phyloP scores from a whole-genome alignment of 371 early-diverging fungal species.

The Lichtheimia ornata region DNA sequence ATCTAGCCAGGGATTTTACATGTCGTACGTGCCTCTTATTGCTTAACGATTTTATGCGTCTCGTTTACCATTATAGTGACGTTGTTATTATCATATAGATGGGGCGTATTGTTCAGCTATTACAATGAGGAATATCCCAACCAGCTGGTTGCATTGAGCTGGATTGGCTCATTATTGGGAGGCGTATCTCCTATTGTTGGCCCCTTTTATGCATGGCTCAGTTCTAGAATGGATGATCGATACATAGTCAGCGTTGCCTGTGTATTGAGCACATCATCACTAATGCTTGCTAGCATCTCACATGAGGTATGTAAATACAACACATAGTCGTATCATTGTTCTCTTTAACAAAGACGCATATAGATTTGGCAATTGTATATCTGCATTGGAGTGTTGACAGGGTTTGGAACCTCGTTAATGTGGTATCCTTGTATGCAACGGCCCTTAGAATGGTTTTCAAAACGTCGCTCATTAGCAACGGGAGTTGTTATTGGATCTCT shows the following conservation, averaged over 20 bases:
- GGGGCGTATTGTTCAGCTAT: constrained; percentile 35
- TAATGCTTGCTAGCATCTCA: too few relatives aligned
- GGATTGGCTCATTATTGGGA: too few relatives aligned
- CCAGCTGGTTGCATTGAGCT: constrained; percentile 29
- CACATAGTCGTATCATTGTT: too few relatives aligned
- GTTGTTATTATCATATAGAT: constrained; percentile 20
- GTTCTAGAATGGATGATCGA: too few relatives aligned
- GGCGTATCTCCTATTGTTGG: too few relatives aligned
- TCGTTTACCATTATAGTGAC: not conserved
- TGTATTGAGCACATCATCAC: too few relatives aligned
- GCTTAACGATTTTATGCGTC: not conserved
- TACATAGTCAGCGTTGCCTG: too few relatives aligned
- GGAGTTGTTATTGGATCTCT: constrained; percentile 50
- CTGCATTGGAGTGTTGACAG: constrained; percentile 21
- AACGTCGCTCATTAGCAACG: constrained; percentile 15
- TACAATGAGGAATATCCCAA: constrained; percentile 38
- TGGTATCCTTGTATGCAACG: constrained; percentile 18
- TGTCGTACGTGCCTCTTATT: constrained; percentile 21
- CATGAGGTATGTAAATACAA: too few relatives aligned
- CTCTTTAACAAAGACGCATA: too few relatives aligned
- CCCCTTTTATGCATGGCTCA: too few relatives aligned
- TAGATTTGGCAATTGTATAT: constrained; percentile 29
- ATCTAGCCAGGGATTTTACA: constrained; percentile 29
- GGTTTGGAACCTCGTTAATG: constrained; percentile 13
- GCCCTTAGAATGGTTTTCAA: constrained; percentile 17